Percentiles rank a stretch among this genome's conserved stretches.
Evolutionary conservation across 148 eudicot genomes (phyloP).

Genomic region (Pouteria glomerata): DNA sequence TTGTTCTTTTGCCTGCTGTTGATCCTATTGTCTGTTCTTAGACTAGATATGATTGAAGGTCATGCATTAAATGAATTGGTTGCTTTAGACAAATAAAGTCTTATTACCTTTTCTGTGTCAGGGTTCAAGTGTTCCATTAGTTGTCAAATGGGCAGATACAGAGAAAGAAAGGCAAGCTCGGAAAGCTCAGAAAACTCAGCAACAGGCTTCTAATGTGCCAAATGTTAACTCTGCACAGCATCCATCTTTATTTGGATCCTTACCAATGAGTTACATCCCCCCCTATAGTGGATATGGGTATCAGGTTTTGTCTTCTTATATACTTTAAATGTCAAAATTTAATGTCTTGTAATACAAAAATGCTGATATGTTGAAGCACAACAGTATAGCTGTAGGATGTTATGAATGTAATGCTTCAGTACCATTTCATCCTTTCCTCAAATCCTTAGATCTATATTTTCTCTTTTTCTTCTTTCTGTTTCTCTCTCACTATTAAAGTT

Average conservation of each 20-base stretch:
- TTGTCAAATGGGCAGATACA: constrained; percentile 96
- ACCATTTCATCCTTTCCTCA: background rate
- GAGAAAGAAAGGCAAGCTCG: constrained; percentile 92
- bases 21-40: background rate
- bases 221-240: constrained; percentile 49
- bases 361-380: background rate
- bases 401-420: background rate
- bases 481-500: background rate
- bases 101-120: constrained; percentile 11
- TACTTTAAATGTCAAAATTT: background rate
- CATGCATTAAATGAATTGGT: background rate
- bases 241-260: constrained; percentile 66
- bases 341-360: background rate
- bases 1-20: background rate
- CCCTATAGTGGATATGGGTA: constrained; percentile 87
- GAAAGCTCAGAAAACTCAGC: constrained; percentile 68
- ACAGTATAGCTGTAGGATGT: background rate
- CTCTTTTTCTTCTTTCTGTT: constrained; percentile 6
- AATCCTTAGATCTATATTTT: background rate
- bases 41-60: background rate
- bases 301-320: constrained; percentile 55
- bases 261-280: constrained; percentile 73
- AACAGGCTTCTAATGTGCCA: constrained; percentile 41
- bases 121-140: constrained; percentile 90
- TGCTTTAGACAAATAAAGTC: background rate